phyloP scores from a whole-genome alignment of 495 filamentous ascomycete genomes.

The Pseudomonodictys pantanalensis region DNA sequence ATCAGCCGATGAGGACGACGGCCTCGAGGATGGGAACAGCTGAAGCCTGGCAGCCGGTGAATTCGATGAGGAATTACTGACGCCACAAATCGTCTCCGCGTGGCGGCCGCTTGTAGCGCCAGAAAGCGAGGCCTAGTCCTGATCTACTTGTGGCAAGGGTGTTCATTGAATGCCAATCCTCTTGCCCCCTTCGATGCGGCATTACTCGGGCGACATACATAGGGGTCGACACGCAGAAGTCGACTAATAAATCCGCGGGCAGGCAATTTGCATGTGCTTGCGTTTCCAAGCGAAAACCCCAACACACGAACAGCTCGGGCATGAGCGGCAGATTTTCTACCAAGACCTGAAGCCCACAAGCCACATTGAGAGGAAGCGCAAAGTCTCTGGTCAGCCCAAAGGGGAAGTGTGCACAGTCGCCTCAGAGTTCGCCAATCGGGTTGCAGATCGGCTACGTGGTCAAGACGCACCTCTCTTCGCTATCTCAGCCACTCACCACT shows the following conservation, averaged over 20 bases:
- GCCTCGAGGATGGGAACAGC: conserved; percentile 6
- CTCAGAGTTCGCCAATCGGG: conserved; percentile 23
- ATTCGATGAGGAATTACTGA: neutral
- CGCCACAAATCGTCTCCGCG: conserved; percentile 15
- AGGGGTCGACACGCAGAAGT: neutral
- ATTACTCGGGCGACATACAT: conserved; percentile 12
- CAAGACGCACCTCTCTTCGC: neutral
- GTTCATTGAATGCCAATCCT: conserved; percentile 22
- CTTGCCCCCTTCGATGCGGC: conserved; percentile 13
- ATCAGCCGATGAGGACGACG: conserved; percentile 25
- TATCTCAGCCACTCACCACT: conserved; percentile 22
- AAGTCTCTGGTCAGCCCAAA: conserved; percentile 8
- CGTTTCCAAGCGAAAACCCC: too few relatives aligned
- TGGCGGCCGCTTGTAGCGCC: conserved; percentile 18
- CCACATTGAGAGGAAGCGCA: conserved; percentile 9
- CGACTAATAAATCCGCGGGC: too few relatives aligned
- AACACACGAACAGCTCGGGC: too few relatives aligned
- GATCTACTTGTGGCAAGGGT: conserved; percentile 14
- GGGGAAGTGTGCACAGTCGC: conserved; percentile 20
- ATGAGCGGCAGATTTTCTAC: too few relatives aligned
- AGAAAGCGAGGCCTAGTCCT: conserved; percentile 5
- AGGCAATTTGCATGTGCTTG: too few relatives aligned
- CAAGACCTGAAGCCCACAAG: neutral
- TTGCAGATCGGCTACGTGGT: conserved; percentile 17
- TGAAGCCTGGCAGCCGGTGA: neutral